Evolutionary conservation across 2,329 filamentous ascomycete genomes (phyloP), one percentile per base, ranked within the genome.

Genomic region (Aspergillus calidoustus): DNA sequence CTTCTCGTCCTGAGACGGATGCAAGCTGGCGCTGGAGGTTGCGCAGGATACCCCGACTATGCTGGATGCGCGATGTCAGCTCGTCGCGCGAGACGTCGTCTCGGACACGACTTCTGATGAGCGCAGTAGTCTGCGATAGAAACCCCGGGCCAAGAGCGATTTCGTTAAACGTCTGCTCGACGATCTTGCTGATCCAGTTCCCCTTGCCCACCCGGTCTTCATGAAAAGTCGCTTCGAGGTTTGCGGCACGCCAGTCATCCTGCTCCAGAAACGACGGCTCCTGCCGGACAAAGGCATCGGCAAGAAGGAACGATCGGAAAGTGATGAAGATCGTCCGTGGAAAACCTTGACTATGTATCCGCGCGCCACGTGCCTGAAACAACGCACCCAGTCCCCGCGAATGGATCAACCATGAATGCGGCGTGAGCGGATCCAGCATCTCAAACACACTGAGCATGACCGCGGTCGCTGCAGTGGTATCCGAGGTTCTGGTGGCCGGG

Each of bases 391-490:
- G 64, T 4, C 68, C 68, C 4, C 64, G 57, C 1, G 68, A 66
- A 49, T 70, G 68, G 4, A 66, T 43, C n/a, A 70, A 38, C 68
- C 68, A 70, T 6, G 65, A 64, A 46, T 60, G 62, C 19, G 62
- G 43, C 5, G 47, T 61, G 4, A 67, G 55, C 1, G 56, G 57
- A 51, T 68, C 65, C 17, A 66, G 48, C 62, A 68, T 60, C 48
- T 71, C 69, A 49, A 67, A 70, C 13, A 65, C 57, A 0, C 61
- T 64, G 3, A 71, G 51, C 4, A 66, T 60, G 25, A 67, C 66
- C 2, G 69, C 68, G 1, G 64, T 62, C 5, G 54, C 66, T 6
- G 70, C 63, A 0, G 68, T 69, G 5, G 38, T 49, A 28, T 70
- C 64, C 4, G 64, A 64, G 23, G 30, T 46, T 30, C 59, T 60